Base-by-base conservation (phyloP, 345 rosid species). In the Rhizophora apiculata region DNA sequence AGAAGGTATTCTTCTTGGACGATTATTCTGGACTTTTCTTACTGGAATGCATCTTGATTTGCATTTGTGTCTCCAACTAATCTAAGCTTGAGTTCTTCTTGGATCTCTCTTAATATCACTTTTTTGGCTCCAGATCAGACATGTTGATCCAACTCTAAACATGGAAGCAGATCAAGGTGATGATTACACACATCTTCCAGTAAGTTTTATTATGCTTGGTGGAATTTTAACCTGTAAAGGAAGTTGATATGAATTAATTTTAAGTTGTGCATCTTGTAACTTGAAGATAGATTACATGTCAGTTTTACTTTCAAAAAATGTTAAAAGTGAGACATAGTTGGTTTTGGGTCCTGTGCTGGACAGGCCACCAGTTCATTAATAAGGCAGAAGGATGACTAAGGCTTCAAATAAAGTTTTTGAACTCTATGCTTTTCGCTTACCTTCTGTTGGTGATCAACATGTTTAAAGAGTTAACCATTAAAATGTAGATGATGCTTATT, bases 101-200 rank as follows among this genome's bases (percentile, higher is more conserved):
- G 39, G 27, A 4, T 62, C 59, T 4, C 8, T 31, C 4, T 13
- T 43, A 8, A 24, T 24, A 56, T 52, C 1, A 19, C 36, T 30
- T 64, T 3, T 55, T 5, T 34, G 26, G 63, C 63, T 76, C 76
- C 88, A 95, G 98, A 86, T 95, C 69, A 85, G 89, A 74, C 82
- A 85, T 75, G 97, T 95, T 74, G 99, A 95, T 82, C 96, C 98
- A 68, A 90, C 98, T 48, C 83, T 95, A 70, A 89, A 92, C 79
- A 88, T 95, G 91, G 97, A 90, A 80, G 98, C 98, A 62, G 99
- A 95, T 64, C 73, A 68, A 76, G 98, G 98, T 67, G 99, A 95
- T 79, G 99, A 95, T 84, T 95, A 95, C 80, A 84, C 86, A 34
- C 99, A 92, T 80, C 89, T 95, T 74, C 90, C 85, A 26, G 99